Evolutionary conservation across 176 grass and related monocot genomes (phyloP).

Genomic region (Thalia dealbata): DNA sequence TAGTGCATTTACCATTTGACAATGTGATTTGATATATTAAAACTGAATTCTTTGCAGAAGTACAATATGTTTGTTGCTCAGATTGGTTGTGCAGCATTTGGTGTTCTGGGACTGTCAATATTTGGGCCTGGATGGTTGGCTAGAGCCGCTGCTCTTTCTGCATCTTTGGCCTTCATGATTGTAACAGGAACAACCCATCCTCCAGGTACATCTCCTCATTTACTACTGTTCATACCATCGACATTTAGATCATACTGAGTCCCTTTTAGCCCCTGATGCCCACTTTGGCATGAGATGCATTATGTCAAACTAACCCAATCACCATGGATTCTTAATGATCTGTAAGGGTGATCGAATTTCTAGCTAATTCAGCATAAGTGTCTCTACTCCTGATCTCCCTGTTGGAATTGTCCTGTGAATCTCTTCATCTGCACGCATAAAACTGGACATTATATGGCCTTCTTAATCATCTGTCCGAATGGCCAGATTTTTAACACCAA

Average conservation of each 20-base stretch:
- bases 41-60: conserved; percentile 55
- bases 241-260: too few relatives aligned
- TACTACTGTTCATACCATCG: background rate
- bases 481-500: background rate
- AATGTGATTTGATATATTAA: background rate
- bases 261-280: background rate
- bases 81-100: conserved; percentile 68
- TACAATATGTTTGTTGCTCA: conserved; percentile 83
- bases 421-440: background rate
- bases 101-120: conserved; percentile 66
- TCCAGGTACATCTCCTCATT: conserved; percentile 41
- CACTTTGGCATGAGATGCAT: background rate
- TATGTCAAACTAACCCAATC: background rate
- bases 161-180: conserved; percentile 83
- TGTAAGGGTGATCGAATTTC: too few relatives aligned
- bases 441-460: background rate
- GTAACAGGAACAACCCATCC: conserved; percentile 63
- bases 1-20: background rate
- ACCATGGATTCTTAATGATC: too few relatives aligned
- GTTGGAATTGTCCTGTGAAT: too few relatives aligned
- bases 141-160: conserved; percentile 70
- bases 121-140: conserved; percentile 92
- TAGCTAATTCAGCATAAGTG: too few relatives aligned
- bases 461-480: background rate
- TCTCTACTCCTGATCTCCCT: too few relatives aligned